Percentiles rank a stretch among this genome's conserved stretches.
These are phyloP conservation scores for Yamadazyma endophytica DNA, from an alignment of 805 yeast species.

Conservation along the genomic window DNA sequence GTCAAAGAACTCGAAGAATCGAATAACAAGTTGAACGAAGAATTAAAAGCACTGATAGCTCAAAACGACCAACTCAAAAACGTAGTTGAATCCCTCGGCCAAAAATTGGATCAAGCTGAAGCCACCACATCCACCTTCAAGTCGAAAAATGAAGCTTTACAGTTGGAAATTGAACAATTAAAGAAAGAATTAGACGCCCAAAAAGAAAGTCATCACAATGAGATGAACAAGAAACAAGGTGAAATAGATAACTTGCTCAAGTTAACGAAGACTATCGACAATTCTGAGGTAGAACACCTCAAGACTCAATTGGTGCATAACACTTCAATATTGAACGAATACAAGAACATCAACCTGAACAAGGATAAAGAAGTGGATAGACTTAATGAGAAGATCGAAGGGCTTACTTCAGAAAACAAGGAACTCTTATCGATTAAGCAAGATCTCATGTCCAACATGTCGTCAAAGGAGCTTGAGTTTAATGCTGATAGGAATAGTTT, in stretches of 20 bases:
- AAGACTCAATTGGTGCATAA: slow-evolving; percentile 3
- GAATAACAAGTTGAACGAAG: slow-evolving; percentile 6
- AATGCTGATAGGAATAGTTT: slow-evolving; percentile 47
- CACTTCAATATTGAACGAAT: slow-evolving; percentile 3
- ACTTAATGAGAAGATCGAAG: slow-evolving; percentile 3
- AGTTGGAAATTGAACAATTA: slow-evolving; percentile 6
- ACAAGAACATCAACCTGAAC: slow-evolving; percentile 5
- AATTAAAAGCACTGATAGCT: not conserved
- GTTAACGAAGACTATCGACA: no score
- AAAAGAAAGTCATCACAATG: slow-evolving; percentile 3
- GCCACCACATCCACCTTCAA: not conserved
- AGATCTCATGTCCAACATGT: slow-evolving; percentile 65
- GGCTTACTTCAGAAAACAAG: slow-evolving; percentile 13
- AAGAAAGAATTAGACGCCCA: slow-evolving; percentile 7
- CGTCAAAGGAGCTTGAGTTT: slow-evolving; percentile 59
- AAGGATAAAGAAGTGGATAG: slow-evolving; percentile 8
- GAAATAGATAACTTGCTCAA: not conserved
- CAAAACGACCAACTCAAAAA: not conserved
- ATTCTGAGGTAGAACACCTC: no score
- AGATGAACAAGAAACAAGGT: slow-evolving; percentile 2
- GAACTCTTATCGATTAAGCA: slow-evolving; percentile 43
- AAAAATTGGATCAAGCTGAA: not conserved
- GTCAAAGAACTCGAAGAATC: slow-evolving; percentile 16
- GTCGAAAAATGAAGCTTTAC: slow-evolving; percentile 1
- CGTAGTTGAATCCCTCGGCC: not conserved